Percentiles rank a stretch among this genome's conserved stretches.
Evolutionary conservation across 768 basidiomycete species (phyloP).

Genomic region (Pleurotus ostreatus): DNA sequence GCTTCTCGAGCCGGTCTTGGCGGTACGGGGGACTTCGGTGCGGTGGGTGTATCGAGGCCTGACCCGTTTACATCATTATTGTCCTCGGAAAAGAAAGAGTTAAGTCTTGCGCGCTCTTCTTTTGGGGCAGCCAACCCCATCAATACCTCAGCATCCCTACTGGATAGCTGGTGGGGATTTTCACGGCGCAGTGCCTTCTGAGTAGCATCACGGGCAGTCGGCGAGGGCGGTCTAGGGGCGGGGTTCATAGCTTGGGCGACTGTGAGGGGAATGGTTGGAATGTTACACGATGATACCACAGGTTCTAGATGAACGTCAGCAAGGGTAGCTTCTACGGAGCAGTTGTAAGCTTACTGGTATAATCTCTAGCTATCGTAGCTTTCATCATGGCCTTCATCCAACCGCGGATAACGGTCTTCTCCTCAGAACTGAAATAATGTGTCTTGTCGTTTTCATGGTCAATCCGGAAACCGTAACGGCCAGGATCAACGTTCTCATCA

Average conservation of each 20-base stretch:
- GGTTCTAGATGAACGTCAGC: slow-evolving; percentile 54
- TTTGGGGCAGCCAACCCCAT: slow-evolving; percentile 53
- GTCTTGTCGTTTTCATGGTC: slow-evolving; percentile 84
- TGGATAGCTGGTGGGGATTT: slow-evolving; percentile 78
- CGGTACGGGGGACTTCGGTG: slow-evolving; percentile 34
- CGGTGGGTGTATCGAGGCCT: slow-evolving; percentile 15
- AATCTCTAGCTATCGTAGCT: slow-evolving; percentile 93
- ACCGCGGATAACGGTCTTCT: slow-evolving; percentile 79
- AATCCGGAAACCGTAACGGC: slow-evolving; percentile 92
- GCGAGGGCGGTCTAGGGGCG: slow-evolving; percentile 91
- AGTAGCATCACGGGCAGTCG: slow-evolving; percentile 79
- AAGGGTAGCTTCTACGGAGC: neutral
- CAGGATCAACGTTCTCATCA: slow-evolving; percentile 89
- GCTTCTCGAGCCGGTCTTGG: slow-evolving; percentile 68
- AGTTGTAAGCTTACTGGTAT: slow-evolving; percentile 59
- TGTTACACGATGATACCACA: slow-evolving; percentile 94
- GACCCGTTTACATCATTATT: slow-evolving; percentile 17
- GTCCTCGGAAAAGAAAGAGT: slow-evolving; percentile 53
- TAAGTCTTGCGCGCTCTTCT: slow-evolving; percentile 45
- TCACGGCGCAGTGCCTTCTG: slow-evolving; percentile 85
- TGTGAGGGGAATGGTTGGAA: slow-evolving; percentile 91
- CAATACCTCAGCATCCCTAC: slow-evolving; percentile 72
- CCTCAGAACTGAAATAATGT: slow-evolving; percentile 90
- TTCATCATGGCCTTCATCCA: slow-evolving; percentile 99
- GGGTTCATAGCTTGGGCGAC: slow-evolving; percentile 98